Percentiles rank a stretch among this genome's conserved stretches.
These are phyloP conservation scores for Angomonas ambiguus DNA, from an alignment of 208 protist species.

Conservation along the genomic window DNA sequence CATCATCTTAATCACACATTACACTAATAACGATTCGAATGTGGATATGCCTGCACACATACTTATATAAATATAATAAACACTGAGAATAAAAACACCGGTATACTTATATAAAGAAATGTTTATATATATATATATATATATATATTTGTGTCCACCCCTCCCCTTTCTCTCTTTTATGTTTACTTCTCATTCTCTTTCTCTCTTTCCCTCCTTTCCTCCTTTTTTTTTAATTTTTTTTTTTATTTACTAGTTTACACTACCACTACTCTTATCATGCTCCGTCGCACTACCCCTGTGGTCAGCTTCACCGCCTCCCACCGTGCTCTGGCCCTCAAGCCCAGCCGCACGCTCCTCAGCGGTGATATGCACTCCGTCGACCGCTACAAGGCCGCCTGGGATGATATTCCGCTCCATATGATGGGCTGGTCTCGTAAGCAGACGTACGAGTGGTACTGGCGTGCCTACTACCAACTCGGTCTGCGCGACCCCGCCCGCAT, in stretches of 20 bases:
- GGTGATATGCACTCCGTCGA: slow-evolving; percentile 78
- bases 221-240: slow-evolving; percentile 11
- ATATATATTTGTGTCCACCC: background rate
- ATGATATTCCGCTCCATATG: slow-evolving; percentile 75
- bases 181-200: slow-evolving; percentile 5
- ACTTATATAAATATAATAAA: too few relatives aligned
- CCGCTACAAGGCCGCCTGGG: slow-evolving; percentile 82
- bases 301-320: slow-evolving; percentile 81
- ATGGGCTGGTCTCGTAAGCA: slow-evolving; percentile 60
- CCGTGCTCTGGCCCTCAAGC: slow-evolving; percentile 63
- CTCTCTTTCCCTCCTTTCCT: slow-evolving; percentile 10
- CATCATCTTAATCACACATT: too few relatives aligned
- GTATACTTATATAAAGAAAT: too few relatives aligned
- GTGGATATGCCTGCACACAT: too few relatives aligned
- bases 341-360: slow-evolving; percentile 58
- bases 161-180: slow-evolving; percentile 1
- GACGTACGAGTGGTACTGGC: slow-evolving; percentile 78
- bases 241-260: slow-evolving; percentile 10
- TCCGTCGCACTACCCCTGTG: slow-evolving; percentile 67
- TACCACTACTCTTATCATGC: slow-evolving; percentile 30
- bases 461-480: slow-evolving; percentile 73
- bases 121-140: too few relatives aligned
- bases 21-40: too few relatives aligned
- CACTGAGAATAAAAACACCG: too few relatives aligned
- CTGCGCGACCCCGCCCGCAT: slow-evolving; percentile 59